These are phyloP conservation scores for Euphorbia schlechtendalii DNA, from an alignment of 441 rosid species.

Conservation along the genomic window DNA sequence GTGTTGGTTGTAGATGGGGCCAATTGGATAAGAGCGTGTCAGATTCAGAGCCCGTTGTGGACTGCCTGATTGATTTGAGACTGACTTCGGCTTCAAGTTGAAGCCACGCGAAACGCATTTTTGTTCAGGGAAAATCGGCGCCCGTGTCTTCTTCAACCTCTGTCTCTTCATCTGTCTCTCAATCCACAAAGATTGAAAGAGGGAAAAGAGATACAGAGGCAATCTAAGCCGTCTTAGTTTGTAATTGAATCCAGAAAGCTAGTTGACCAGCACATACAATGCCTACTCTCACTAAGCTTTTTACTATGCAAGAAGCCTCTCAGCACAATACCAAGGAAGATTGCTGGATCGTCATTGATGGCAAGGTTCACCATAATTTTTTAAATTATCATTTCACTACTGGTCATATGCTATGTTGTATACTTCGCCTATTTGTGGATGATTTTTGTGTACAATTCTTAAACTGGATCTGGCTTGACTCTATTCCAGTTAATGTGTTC, in stretches of 20 bases:
- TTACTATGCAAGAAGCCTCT: slow-evolving; percentile 64
- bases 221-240: neutral
- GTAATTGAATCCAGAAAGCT: neutral
- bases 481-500: too few species aligned
- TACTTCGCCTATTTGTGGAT: too few species aligned
- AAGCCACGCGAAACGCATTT: too few species aligned
- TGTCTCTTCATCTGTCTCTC: neutral
- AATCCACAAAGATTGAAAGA: neutral
- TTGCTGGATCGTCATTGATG: slow-evolving; percentile 86
- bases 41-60: too few species aligned
- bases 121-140: too few species aligned
- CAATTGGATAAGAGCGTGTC: too few species aligned
- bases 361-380: slow-evolving; percentile 49
- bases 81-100: too few species aligned
- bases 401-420: too few species aligned
- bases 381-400: too few species aligned
- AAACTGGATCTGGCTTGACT: neutral
- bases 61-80: too few species aligned
- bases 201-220: neutral
- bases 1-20: too few species aligned
- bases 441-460: neutral
- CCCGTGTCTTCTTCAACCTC: neutral
- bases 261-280: slow-evolving; percentile 16
- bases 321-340: slow-evolving; percentile 66
- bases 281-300: slow-evolving; percentile 73